These are phyloP conservation scores for Ophiostoma quercus DNA, from an alignment of 2,329 filamentous ascomycete genomes.

Conservation along the genomic window DNA sequence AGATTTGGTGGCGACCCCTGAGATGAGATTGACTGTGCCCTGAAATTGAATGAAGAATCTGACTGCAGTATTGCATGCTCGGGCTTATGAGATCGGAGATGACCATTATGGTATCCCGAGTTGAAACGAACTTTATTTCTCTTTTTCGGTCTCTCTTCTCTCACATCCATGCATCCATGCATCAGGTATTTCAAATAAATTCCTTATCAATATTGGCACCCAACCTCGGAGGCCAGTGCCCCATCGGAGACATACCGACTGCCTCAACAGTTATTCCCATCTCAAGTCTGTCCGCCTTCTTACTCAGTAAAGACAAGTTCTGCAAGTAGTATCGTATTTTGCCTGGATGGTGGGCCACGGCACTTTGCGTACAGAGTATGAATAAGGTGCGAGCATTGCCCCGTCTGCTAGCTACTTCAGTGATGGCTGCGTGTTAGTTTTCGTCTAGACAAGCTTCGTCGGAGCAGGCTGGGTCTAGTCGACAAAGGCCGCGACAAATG, in stretches of 20 bases:
- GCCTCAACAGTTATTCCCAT: background rate
- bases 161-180: background rate
- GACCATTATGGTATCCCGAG: background rate
- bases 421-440: background rate
- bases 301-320: no score
- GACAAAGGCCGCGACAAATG: background rate
- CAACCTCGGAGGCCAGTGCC: background rate
- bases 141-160: background rate
- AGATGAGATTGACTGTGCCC: background rate
- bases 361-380: background rate
- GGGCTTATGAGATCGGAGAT: background rate
- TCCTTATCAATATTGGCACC: background rate
- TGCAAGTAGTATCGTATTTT: background rate
- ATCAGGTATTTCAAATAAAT: background rate
- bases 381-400: background rate
- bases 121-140: background rate
- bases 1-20: constrained; percentile 6
- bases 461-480: background rate
- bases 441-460: background rate
- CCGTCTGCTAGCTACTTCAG: background rate
- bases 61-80: background rate
- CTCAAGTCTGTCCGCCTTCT: background rate
- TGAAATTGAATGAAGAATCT: background rate
- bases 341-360: background rate
- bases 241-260: background rate